Conservation (phyloP, 768 basidiomycete genomes). For the Rhizopogon vinicolor region DNA sequence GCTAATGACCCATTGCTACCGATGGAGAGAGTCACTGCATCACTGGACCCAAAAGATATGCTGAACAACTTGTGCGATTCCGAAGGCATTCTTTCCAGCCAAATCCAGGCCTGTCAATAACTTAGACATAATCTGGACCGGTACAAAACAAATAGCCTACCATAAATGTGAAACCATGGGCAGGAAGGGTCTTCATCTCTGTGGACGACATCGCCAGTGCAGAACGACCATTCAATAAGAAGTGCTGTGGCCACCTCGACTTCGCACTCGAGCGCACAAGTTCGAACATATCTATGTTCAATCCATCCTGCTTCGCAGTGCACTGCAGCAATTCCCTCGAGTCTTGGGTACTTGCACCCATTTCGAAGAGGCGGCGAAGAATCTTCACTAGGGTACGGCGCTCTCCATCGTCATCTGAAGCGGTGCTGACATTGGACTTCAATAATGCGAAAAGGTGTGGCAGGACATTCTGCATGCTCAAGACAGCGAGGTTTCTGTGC, state of each 20-base stretch:
- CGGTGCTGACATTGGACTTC: slow-evolving; percentile 12
- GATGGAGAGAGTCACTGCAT: slow-evolving; percentile 42
- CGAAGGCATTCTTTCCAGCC: slow-evolving; percentile 39
- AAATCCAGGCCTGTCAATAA: slow-evolving; percentile 39
- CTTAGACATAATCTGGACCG: not conserved
- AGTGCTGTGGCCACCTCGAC: slow-evolving; percentile 75
- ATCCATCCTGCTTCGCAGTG: slow-evolving; percentile 43
- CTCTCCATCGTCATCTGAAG: slow-evolving; percentile 37
- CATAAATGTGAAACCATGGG: slow-evolving; percentile 70
- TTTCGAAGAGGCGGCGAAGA: slow-evolving; percentile 64
- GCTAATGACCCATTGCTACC: slow-evolving; percentile 55
- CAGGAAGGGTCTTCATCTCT: slow-evolving; percentile 49
- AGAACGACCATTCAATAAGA: slow-evolving; percentile 59
- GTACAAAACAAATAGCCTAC: slow-evolving; percentile 26
- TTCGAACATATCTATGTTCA: slow-evolving; percentile 66
- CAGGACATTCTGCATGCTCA: slow-evolving; percentile 57
- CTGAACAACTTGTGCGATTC: slow-evolving; percentile 31
- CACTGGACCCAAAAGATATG: slow-evolving; percentile 25
- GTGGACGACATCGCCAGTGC: slow-evolving; percentile 45
- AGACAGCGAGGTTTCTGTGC: slow-evolving; percentile 67
- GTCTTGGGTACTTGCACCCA: slow-evolving; percentile 65
- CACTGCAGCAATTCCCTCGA: slow-evolving; percentile 61
- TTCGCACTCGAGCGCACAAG: slow-evolving; percentile 67
- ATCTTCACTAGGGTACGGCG: slow-evolving; percentile 57
- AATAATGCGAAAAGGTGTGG: slow-evolving; percentile 38